Conservation (phyloP, 2,329 filamentous ascomycete genomes). For the Trichoderma semiorbis region DNA sequence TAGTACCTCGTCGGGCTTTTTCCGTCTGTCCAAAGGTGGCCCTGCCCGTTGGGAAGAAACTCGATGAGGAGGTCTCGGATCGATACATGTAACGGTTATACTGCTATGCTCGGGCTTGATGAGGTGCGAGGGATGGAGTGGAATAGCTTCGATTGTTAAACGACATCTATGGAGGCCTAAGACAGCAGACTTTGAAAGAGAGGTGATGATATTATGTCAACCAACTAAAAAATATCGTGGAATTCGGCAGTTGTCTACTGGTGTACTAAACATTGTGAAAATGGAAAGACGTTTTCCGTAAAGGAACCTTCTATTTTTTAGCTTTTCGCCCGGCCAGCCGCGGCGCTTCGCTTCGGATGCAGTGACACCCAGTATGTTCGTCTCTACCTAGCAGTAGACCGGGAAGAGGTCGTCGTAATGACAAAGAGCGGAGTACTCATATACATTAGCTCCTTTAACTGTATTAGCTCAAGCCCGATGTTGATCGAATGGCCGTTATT, state of each 20-base stretch:
- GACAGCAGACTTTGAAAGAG: neutral
- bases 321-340: neutral
- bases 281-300: neutral
- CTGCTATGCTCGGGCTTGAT: neutral
- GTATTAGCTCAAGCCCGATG: no score
- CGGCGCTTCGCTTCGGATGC: neutral
- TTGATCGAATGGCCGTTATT: neutral
- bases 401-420: neutral
- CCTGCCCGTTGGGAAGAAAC: neutral
- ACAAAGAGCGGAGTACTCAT: neutral
- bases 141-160: neutral
- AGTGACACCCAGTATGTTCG: neutral
- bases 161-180: neutral
- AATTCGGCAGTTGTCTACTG: neutral
- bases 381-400: neutral
- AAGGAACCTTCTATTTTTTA: neutral
- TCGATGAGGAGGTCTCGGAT: neutral
- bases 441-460: neutral
- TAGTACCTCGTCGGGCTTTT: neutral
- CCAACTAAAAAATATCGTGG: neutral
- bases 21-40: neutral
- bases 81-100: neutral
- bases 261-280: neutral
- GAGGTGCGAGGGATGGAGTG: neutral
- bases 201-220: neutral